Evolutionary conservation across 345 rosid species (phyloP), one percentile per base, ranked within the genome.

Genomic region (Aquilaria malaccensis): DNA sequence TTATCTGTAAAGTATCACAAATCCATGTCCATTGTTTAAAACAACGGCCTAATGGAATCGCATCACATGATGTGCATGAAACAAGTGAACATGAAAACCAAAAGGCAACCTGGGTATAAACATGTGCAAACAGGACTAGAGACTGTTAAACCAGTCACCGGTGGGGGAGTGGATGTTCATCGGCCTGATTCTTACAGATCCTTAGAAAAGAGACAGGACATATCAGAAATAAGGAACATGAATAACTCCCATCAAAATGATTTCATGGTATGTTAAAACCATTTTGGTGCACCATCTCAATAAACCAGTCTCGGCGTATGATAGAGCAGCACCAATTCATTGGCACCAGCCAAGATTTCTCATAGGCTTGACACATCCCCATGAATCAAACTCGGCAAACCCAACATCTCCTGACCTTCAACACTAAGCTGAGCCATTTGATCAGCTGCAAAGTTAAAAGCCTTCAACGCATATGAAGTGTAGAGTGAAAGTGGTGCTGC

Each of bases 401-500:
- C 37, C 55, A 50, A 2, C 50, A 57, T 13, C 53, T 37, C 58
- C 29, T 10, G 62, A 41, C 63, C 57, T 66, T 66, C 56, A 50
- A 66, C 63, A 0, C 30, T 66, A 50, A 58, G 30, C 14, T 58
- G 56, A 37, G 62, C 58, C 30, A 58, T 50, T 50, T 66, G 51
- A 66, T 66, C 63, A 57, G 63, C 69, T 50, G 49, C 57, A 58
- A 66, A 66, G 53, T 41, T 66, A 58, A 58, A 14, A 6, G 33
- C 63, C 63, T 66, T 62, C 5, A 58, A 22, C 29, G n/a, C 69
- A 50, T 50, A 58, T 57, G 50, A 58, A 0, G 63, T 31, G 41
- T 63, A 66, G 32, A 66, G 69, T 29, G 69, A 66, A 22, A 58
- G 52, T 50, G 69, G 69, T 29, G 63, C 69, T 50, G 69, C 63